Evolutionary conservation across 1,139 yeast species (phyloP).

Genomic region (Diutina rugosa): DNA sequence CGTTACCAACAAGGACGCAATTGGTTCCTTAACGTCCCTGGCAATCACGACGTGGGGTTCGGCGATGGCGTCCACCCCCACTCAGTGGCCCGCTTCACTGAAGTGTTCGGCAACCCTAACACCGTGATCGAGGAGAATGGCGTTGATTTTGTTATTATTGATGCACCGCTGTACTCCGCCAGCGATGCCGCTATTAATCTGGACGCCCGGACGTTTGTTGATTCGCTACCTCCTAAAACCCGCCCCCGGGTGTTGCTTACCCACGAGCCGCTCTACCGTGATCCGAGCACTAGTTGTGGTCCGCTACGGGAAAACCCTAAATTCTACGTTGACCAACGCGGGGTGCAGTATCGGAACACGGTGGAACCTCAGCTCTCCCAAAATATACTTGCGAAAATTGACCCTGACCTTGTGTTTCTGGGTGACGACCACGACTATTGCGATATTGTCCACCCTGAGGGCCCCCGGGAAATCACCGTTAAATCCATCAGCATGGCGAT

Average conservation of each 20-base stretch:
- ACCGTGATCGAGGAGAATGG: slow-evolving; percentile 13
- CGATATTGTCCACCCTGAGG: slow-evolving; percentile 44
- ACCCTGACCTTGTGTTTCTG: slow-evolving; percentile 44
- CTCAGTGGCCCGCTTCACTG: slow-evolving; percentile 24
- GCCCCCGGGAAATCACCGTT: slow-evolving; percentile 33
- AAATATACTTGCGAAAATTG: slow-evolving; percentile 16
- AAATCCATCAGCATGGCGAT: slow-evolving; percentile 49
- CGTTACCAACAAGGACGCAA: slow-evolving; percentile 8
- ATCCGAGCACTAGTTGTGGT: slow-evolving; percentile 26
- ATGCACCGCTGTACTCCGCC: slow-evolving; percentile 31
- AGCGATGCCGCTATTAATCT: slow-evolving; percentile 13
- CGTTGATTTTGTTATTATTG: slow-evolving; percentile 35
- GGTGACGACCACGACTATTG: slow-evolving; percentile 98
- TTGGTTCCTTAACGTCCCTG: slow-evolving; percentile 29
- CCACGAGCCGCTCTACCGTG: slow-evolving; percentile 39
- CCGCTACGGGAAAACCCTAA: slow-evolving; percentile 24
- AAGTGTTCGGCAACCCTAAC: slow-evolving; percentile 31
- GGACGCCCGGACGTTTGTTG: slow-evolving; percentile 16
- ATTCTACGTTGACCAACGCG: slow-evolving; percentile 16
- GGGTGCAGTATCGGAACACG: slow-evolving; percentile 43
- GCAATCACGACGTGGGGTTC: slow-evolving; percentile 48
- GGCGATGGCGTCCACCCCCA: slow-evolving; percentile 30
- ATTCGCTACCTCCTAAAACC: slow-evolving; percentile 7
- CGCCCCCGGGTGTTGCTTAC: slow-evolving; percentile 27
- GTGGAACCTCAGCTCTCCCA: slow-evolving; percentile 17